A percentile compares a stretch with the other conserved stretches of the same genome.
Conservation (phyloP, 2,329 filamentous ascomycete species). For the Nothomitra cinnamomea region DNA sequence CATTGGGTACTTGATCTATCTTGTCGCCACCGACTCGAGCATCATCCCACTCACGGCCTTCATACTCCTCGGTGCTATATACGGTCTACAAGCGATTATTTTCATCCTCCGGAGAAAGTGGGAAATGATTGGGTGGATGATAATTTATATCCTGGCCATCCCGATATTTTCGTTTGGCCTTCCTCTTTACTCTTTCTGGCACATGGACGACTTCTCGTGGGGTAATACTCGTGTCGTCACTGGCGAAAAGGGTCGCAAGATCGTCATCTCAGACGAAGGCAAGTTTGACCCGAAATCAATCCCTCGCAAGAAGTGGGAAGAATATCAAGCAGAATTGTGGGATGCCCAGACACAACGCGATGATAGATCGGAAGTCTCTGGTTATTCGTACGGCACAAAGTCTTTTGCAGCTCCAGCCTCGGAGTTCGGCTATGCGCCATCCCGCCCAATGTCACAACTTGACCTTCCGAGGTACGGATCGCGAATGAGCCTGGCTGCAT, state of each 20-base stretch:
- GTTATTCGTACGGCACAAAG: conserved; percentile 87
- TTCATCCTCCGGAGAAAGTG: conserved; percentile 94
- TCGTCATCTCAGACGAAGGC: conserved; percentile 90
- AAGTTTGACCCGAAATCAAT: conserved; percentile 91
- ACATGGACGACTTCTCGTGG: conserved; percentile 99
- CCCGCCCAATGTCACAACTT: conserved; percentile 42
- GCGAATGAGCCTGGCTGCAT: conserved; percentile 65
- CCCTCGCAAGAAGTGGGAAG: conserved; percentile 97
- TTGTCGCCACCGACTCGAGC: conserved; percentile 41
- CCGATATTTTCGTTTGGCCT: conserved; percentile 83
- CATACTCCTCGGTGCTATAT: conserved; percentile 83
- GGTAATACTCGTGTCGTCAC: conserved; percentile 96
- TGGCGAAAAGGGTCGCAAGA: conserved; percentile 80
- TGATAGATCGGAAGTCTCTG: conserved; percentile 82
- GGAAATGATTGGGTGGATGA: conserved; percentile 99
- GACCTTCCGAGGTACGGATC: conserved; percentile 40
- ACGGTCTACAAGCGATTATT: conserved; percentile 90
- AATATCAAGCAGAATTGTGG: conserved; percentile 96
- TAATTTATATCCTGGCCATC: conserved; percentile 81
- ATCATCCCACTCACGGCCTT: conserved; percentile 73
- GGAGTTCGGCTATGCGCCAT: conserved; percentile 52
- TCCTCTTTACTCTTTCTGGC: conserved; percentile 92
- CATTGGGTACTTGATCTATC: conserved; percentile 73
- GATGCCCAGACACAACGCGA: conserved; percentile 73
- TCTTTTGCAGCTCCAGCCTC: conserved; percentile 41